Evolutionary conservation across 2,329 filamentous ascomycete genomes (phyloP).

Genomic region (Myriosclerotinia curreyana): DNA sequence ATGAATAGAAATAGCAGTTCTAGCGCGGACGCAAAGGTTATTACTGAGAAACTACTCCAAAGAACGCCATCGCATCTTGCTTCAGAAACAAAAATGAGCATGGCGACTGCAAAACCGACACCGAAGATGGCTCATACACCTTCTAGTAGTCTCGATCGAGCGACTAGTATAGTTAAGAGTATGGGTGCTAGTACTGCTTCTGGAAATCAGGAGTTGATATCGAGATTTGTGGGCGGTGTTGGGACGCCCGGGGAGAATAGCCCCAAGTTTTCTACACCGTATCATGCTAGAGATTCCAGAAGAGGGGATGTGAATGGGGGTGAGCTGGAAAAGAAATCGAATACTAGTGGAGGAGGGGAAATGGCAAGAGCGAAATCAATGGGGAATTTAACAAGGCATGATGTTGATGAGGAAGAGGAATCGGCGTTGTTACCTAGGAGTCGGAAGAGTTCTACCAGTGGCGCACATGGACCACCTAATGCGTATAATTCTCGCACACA

Average conservation of each 20-base stretch:
- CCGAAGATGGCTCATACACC: slow-evolving; percentile 33
- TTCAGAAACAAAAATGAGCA: slow-evolving; percentile 57
- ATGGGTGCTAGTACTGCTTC: slow-evolving; percentile 25
- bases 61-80: slow-evolving; percentile 60
- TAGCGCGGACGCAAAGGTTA: slow-evolving; percentile 58
- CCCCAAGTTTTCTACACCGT: slow-evolving; percentile 39
- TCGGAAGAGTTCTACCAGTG: slow-evolving; percentile 34
- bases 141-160: slow-evolving; percentile 37
- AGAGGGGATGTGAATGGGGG: slow-evolving; percentile 32
- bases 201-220: slow-evolving; percentile 49
- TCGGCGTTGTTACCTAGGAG: slow-evolving; percentile 48
- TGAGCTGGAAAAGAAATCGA: neutral
- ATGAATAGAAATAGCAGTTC: slow-evolving; percentile 22
- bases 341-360: slow-evolving; percentile 14
- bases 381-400: slow-evolving; percentile 15
- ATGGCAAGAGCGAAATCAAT: slow-evolving; percentile 19
- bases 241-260: slow-evolving; percentile 51
- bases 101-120: slow-evolving; percentile 48
- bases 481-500: slow-evolving; percentile 57
- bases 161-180: slow-evolving; percentile 24
- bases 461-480: slow-evolving; percentile 31
- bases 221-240: slow-evolving; percentile 56
- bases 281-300: slow-evolving; percentile 29
- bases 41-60: slow-evolving; percentile 65
- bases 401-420: slow-evolving; percentile 41